Percentiles rank a stretch among this genome's conserved stretches.
These are phyloP conservation scores for Auricularia sp. DNA, from an alignment of 768 basidiomycete species.

Conservation along the genomic window DNA sequence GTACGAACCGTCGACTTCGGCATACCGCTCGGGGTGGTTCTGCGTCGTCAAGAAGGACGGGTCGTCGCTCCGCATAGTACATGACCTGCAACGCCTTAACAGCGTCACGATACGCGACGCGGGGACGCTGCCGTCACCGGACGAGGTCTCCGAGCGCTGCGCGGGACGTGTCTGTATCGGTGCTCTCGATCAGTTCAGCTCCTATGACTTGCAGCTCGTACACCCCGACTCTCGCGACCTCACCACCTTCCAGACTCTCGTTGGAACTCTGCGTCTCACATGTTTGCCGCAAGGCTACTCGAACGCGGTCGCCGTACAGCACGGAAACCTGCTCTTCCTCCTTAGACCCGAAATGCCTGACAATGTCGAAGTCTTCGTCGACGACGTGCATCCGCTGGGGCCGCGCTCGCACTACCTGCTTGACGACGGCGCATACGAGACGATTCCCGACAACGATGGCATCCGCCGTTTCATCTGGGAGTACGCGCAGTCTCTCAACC, in stretches of 20 bases:
- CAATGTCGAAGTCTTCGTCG: constrained; percentile 26
- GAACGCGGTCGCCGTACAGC: constrained; percentile 31
- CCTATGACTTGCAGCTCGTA: constrained; percentile 25
- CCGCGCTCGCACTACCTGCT: constrained; percentile 24
- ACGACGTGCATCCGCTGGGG: constrained; percentile 30
- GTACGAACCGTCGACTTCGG: constrained; percentile 30
- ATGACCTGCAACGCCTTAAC: constrained; percentile 31
- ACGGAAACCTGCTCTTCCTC: constrained; percentile 29
- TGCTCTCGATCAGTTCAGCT: not conserved
- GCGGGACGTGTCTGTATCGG: constrained; percentile 15
- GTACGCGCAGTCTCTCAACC: constrained; percentile 27
- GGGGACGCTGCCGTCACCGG: not conserved
- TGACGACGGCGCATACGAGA: constrained; percentile 27
- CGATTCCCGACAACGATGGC: constrained; percentile 25
- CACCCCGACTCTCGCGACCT: constrained; percentile 24
- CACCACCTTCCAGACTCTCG: constrained; percentile 33
- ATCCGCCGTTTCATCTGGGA: constrained; percentile 33
- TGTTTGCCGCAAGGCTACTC: constrained; percentile 33
- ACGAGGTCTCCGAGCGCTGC: not conserved
- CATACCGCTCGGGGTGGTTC: constrained; percentile 33
- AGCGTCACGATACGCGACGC: constrained; percentile 20
- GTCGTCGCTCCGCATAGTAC: constrained; percentile 24
- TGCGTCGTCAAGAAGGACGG: constrained; percentile 30
- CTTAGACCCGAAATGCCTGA: constrained; percentile 32
- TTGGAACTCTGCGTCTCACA: constrained; percentile 22